Evolutionary conservation across 805 yeast species (phyloP).

Genomic region (Candida taoyuanica): DNA sequence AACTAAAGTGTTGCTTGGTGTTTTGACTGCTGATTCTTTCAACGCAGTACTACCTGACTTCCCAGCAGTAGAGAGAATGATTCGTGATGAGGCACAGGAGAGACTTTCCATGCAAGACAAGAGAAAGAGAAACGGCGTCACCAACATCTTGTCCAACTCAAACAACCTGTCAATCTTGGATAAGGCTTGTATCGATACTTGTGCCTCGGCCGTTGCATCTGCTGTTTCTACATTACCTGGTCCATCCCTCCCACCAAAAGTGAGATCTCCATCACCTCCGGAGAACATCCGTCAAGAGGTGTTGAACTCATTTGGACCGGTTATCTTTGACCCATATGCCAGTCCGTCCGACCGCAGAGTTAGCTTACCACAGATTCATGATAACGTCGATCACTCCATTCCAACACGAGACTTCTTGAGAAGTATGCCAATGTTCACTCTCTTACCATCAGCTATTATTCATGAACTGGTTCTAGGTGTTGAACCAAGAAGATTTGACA

Average conservation of each 20-base stretch:
- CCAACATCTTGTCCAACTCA: constrained; percentile 25
- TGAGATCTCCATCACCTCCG: constrained; percentile 11
- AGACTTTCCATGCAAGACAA: constrained; percentile 68
- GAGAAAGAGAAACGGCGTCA: constrained; percentile 41
- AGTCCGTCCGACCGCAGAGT: not conserved
- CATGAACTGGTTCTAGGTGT: constrained; percentile 63
- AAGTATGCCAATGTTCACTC: constrained; percentile 52
- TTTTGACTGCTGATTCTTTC: constrained; percentile 59
- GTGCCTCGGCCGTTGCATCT: constrained; percentile 27
- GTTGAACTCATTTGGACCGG: constrained; percentile 1
- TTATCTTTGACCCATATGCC: not conserved
- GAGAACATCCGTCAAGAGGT: constrained; percentile 2
- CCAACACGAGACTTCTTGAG: constrained; percentile 55
- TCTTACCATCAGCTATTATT: constrained; percentile 52
- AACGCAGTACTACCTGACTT: constrained; percentile 54
- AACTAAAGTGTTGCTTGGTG: constrained; percentile 62
- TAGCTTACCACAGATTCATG: constrained; percentile 26
- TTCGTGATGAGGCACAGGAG: constrained; percentile 77
- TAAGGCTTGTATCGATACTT: constrained; percentile 9
- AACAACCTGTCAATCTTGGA: constrained; percentile 1
- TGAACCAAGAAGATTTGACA: constrained; percentile 47
- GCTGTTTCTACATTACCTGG: constrained; percentile 35
- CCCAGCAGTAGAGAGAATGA: constrained; percentile 61
- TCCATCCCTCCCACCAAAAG: constrained; percentile 35
- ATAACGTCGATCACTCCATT: constrained; percentile 48